Evolutionary conservation across 352 stramenopile genomes (phyloP), one percentile per base, ranked within the genome.

Genomic region (Phytophthora lateralis): DNA sequence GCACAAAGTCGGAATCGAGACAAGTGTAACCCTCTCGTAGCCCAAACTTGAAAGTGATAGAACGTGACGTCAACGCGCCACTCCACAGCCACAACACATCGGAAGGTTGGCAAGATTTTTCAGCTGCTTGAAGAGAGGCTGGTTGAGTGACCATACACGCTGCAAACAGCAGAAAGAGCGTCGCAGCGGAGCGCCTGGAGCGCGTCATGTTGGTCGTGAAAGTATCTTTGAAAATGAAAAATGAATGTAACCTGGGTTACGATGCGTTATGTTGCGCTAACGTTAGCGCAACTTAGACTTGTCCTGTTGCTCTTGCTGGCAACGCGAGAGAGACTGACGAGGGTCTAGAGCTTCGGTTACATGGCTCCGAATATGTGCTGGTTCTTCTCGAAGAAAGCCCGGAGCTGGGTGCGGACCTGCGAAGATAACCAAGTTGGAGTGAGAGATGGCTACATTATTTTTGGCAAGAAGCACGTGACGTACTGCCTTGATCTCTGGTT

Each of bases 1-100:
- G 60, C 21, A 90, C 51, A 39, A 92, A 83, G 56, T 83, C 64
- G 41, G 64, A 58, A 51, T 80, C 74, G 6, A 24, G 27, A 57
- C 84, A 93, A 17, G 45, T 30, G 56, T 88, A 73, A 48, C 76
- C 76, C 37, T 76, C 67, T 50, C 72, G 73, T 60, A 93, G 72
- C 34, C 84, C 84, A 42, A 91, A 67, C 44, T 88, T 89, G 61
- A 93, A 90, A n/a, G 48, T 71, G 29, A 93, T 63, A 3, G 82
- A 90, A 27, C 80, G 70, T 38, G 82, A 75, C 41, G 82, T 81
- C 37, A 93, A 62, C 32, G 80, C 81, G 52, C 84, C 84, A 34
- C 77, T 87, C 84, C 84, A 93, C 12, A 93, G 26, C 84, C 84
- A 93, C 29, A 84, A 38, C 48, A 91, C 80, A 41, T 90, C 81